Evolutionary conservation across 257 asterid species (phyloP), one percentile per base, ranked within the genome.

Genomic region (Penstemon davidsonii): DNA sequence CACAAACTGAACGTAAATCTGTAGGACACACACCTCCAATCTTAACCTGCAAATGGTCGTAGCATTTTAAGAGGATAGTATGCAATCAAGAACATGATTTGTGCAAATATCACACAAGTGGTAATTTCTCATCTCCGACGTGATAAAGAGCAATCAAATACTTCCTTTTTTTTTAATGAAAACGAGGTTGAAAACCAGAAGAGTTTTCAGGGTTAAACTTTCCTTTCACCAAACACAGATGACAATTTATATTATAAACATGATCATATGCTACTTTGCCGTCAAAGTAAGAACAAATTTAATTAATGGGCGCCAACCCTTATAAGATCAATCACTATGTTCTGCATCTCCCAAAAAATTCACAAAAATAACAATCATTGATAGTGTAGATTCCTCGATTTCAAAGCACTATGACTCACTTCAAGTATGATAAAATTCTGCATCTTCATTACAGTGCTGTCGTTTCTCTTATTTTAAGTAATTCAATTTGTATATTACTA

Each of bases 1-100:
- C 99, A 84, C 99, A 91, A 47, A 85, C 78, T 62, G 82, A 81
- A 43, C 96, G 95, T 78, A 94, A 78, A 68, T 94, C 97, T 67
- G 82, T 70, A 19, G 87, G 88, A 75, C 85, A 74, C 67, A 79
- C 81, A 58, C 80, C 86, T 63, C 86, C 87, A 55, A 76, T 46
- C 65, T 81, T 91, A 66, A 74, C 81, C 99, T 94, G 96, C 60
- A 67, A 81, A 71, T 69, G 75, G 68, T 66, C 64, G 57, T 12
- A 71, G 62, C 64, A 55, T 66, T 73, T 53, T 55, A 71, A 47
- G 58, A 46, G 75, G 61, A 71, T 67, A 66, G 47, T 59, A 64
- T 51, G 72, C 42, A 64, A 71, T 49, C 36, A 59, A 15, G 43
- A 54, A 63, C 40, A 13, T 7, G 52, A 18, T 42, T 37, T 15